Evolutionary conservation across 2,329 filamentous ascomycete species (phyloP), one percentile per base, ranked within the genome.

Genomic region (Arthrobotrys pseudoclavata): DNA sequence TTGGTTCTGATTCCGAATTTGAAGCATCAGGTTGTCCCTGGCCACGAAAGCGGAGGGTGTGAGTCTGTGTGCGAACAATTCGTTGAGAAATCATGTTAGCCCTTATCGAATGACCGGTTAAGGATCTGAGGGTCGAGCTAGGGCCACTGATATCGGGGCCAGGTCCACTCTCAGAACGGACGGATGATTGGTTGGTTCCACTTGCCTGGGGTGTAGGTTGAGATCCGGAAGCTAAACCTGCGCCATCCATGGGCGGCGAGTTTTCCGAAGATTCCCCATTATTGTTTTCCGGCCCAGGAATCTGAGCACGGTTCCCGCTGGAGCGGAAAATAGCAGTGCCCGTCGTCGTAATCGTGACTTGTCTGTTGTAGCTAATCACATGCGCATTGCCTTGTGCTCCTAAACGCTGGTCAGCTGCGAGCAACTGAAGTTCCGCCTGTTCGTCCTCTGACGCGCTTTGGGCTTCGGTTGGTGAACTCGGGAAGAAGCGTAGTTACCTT

Each of bases 301-400:
- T 24, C n/a, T 52, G 67, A 53, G 29, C 5, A 15, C 31, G 67
- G 3, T 9, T 20, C n/a, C 22, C 18, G 42, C 2, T 9, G 55
- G 55, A 9, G 31, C 57, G 60, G 22, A 70, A 22, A 20, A 76
- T 42, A 18, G 61, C 45, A 12, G 61, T 48, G 2, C 71, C 50
- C 1, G 64, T 64, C 18, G 72, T 61, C 3, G 71, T 76, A 20
- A 70, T 67, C 13, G 66, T 70, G 20, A 76, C 66, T 20, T 70
- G 64, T 29, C 66, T 22, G 13, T 66, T 76, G n/a, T 42, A 66
- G 31, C 34, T 66, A 29, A 76, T 42, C 3, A 60, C 45, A 15
- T 50, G 72, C 15, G 55, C 13, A 63, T 20, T 52, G 12, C n/a
- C 45, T 6, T 45, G 72, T 20, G 37, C 1, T n/a, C 34, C 71